These are phyloP conservation scores for Trifolium pratense DNA, from an alignment of 306 rosid genomes.

Conservation along the genomic window DNA sequence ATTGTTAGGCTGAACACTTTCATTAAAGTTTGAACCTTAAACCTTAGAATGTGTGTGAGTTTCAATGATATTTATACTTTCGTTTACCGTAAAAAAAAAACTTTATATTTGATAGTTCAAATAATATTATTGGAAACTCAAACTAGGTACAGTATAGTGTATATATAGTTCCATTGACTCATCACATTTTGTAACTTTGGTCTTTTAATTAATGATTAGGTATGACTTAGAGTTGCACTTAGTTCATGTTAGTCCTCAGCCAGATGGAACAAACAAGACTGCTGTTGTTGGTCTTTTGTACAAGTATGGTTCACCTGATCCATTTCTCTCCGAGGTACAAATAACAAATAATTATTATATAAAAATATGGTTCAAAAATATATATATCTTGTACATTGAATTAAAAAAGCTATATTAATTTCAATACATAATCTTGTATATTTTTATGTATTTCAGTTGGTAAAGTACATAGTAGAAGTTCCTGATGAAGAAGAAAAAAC, in stretches of 20 bases:
- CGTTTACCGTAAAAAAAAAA: too few species aligned
- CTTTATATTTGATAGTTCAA: too few species aligned
- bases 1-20: too few species aligned
- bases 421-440: background rate
- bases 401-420: too few species aligned
- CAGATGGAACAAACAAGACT: slow-evolving; percentile 46
- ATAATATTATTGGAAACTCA: too few species aligned
- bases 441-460: slow-evolving; percentile 49
- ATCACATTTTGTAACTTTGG: background rate
- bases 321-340: slow-evolving; percentile 58
- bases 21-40: too few species aligned
- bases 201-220: slow-evolving; percentile 39
- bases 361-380: background rate
- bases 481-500: slow-evolving; percentile 35
- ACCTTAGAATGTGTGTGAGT: too few species aligned
- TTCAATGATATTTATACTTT: too few species aligned
- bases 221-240: slow-evolving; percentile 73
- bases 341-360: background rate
- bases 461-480: slow-evolving; percentile 39
- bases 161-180: background rate
- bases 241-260: slow-evolving; percentile 57
- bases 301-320: slow-evolving; percentile 59
- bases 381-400: too few species aligned
- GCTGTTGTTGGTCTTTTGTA: slow-evolving; percentile 63
- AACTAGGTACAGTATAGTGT: background rate